Conservation (phyloP, 1,139 yeast genomes). For the Debaryomyces udenii region DNA sequence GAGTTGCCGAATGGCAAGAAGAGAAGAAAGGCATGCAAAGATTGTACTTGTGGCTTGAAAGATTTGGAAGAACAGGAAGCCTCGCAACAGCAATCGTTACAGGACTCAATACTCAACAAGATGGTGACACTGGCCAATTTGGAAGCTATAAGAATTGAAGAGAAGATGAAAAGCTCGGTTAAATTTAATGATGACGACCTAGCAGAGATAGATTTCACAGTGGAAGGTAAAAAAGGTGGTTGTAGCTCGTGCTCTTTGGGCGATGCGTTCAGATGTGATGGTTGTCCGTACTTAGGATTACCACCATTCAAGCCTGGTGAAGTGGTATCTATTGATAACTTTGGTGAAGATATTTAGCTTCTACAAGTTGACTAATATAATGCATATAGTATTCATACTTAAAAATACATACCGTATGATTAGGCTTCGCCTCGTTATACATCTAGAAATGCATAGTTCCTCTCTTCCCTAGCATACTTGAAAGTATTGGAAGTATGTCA, state of each 20-base stretch:
- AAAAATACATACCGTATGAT: too few relatives aligned
- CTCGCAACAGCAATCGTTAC: slow-evolving; percentile 49
- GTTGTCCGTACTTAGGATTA: slow-evolving; percentile 94
- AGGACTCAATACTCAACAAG: slow-evolving; percentile 46
- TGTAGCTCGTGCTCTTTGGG: slow-evolving; percentile 97
- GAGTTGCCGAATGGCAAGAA: slow-evolving; percentile 58
- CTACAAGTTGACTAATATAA: too few relatives aligned
- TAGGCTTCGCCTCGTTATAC: too few relatives aligned
- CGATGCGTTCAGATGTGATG: slow-evolving; percentile 97
- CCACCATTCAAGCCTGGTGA: slow-evolving; percentile 99
- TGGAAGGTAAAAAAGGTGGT: slow-evolving; percentile 93
- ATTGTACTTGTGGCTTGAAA: slow-evolving; percentile 94
- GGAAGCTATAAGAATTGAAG: slow-evolving; percentile 59
- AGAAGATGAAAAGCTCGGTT: slow-evolving; percentile 49
- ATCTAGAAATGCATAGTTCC: too few relatives aligned
- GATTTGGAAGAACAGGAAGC: slow-evolving; percentile 70
- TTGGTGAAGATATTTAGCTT: slow-evolving; percentile 50
- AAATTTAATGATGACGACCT: slow-evolving; percentile 67
- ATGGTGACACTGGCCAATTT: slow-evolving; percentile 56
- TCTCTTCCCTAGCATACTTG: too few relatives aligned
- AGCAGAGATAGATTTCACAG: slow-evolving; percentile 90
- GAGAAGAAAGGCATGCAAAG: slow-evolving; percentile 90
- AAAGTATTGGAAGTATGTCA: too few relatives aligned
- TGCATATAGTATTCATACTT: too few relatives aligned
- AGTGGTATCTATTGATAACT: slow-evolving; percentile 54